Evolutionary conservation across 306 rosid species (phyloP), one percentile per base, ranked within the genome.

Genomic region (Luffa aegyptiaca): DNA sequence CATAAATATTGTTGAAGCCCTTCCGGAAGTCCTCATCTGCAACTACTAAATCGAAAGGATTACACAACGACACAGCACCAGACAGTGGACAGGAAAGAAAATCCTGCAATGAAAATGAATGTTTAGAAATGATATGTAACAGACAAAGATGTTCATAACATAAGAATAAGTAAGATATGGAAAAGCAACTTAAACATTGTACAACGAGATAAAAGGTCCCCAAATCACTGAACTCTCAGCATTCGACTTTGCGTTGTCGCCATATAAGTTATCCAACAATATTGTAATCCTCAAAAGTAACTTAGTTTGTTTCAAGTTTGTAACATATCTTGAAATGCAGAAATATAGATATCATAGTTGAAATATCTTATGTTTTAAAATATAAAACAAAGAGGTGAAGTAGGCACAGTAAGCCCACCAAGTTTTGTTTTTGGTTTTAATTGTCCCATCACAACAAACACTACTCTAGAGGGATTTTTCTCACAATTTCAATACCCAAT

Each of bases 41-140:
- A 51, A 87, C 80, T 78, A 93, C 91, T 90, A 93, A 88, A 89
- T 95, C 73, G 86, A 95, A 95, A 75, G 99, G 99, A 90, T 95
- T 93, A 83, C 99, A 95, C 88, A 95, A 69, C 13, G 99, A 95
- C 55, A 95, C 99, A 17, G 97, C 99, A 14, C 99, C 99, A 77
- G 97, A 91, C 75, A 95, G 91, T 52, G 88, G 91, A 78, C 92
- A 93, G 12, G 83, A 59, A 79, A 55, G 52, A 41, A 88, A 85
- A 80, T 93, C 94, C 97, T 94, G 94, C 87, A 89, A 78, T 81
- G 70, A 82, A 73, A 75, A 88, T 35, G 16, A 51, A 13, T 16
- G n/a, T 5, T 80, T 35, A 20, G 36, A 6, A 61, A 69, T 77
- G 31, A 77, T 61, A 71, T 72, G 56, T 72, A 84, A 44, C 68